Percentiles rank a stretch among this genome's conserved stretches.
Conservation (phyloP, 352 stramenopile species). For the Elongisporangium undulatum region DNA sequence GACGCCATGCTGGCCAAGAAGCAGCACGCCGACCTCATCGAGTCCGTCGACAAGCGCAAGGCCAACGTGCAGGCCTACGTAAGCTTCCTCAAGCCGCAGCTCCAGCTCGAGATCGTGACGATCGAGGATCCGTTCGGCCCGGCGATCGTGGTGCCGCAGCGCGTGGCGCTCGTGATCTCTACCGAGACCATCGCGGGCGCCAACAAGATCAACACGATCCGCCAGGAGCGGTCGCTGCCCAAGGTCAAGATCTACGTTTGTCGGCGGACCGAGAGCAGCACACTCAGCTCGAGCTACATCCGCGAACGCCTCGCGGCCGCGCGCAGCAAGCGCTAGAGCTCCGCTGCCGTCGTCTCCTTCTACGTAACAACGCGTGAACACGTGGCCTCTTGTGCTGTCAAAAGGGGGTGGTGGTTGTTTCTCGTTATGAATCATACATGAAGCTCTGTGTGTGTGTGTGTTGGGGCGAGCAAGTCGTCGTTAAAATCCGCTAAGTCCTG, state of each 20-base stretch:
- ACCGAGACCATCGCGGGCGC: constrained; percentile 76
- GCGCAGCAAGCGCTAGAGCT: not conserved
- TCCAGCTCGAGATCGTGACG: constrained; percentile 63
- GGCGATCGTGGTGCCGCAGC: constrained; percentile 62
- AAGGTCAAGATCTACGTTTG: constrained; percentile 75
- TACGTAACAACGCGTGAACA: not conserved
- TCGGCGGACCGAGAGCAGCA: constrained; percentile 74
- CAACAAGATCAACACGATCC: constrained; percentile 84
- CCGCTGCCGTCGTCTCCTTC: not conserved
- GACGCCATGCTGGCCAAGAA: constrained; percentile 81
- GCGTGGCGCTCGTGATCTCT: constrained; percentile 79
- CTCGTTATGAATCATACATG: not conserved
- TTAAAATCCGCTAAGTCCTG: not conserved
- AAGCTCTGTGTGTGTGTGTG: not conserved
- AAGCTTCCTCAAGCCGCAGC: constrained; percentile 50
- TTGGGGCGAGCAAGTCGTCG: not conserved
- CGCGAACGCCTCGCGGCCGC: constrained; percentile 52
- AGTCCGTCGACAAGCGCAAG: constrained; percentile 54
- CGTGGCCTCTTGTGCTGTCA: not conserved
- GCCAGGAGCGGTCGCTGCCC: constrained; percentile 43
- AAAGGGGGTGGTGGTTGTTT: not conserved
- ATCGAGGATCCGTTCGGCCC: constrained; percentile 87
- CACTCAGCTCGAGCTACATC: constrained; percentile 82
- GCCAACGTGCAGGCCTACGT: constrained; percentile 57
- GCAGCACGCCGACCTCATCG: constrained; percentile 62